Base-by-base conservation (phyloP, 441 rosid species). In the Gossypium schwendimanii region DNA sequence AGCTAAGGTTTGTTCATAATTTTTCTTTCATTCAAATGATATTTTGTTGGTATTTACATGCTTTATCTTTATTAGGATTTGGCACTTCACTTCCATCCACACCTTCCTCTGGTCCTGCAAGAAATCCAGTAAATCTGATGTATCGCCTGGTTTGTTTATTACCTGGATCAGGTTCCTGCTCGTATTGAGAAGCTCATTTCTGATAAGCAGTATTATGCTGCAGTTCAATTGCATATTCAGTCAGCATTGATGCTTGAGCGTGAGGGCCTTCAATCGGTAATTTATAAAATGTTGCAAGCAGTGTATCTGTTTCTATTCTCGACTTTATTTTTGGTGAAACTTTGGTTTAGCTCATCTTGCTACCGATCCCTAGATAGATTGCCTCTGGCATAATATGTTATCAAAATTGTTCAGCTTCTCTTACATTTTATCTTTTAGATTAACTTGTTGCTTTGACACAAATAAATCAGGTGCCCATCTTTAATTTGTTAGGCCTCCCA, bases 201-300 rank as follows among this genome's bases (percentile, higher is more conserved):
- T 67, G 97, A 93, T 83, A 92, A 90, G 85, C 97, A 92, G 78
- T 85, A 84, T 81, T 96, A 96, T 65, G 99, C 98, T 66, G 97
- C 99, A 52, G 84, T 89, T 84, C 98, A 96, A 80, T 79, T 89
- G 83, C 93, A 84, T 77, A 88, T 84, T 78, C 98, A 91, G 63
- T 96, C 97, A 45, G 54, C 91, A 59, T 74, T 92, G 83, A 93
- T 96, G 98, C 98, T 96, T 72, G 98, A 96, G 84, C 88, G 98
- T 70, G 98, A 96, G 86, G 98, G 99, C 77, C 98, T 96, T 79
- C 98, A 93, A 83, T 86, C 87, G 82, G 99, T 96, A 87, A 72
- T 84, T 73, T 68, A 8, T 72, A 54, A 49, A 12, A 55, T 68
- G 39, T 31, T 28, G 41, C 41, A 31, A 57, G 53, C 73, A 31